A percentile compares a stretch with the other conserved stretches of the same genome.
Evolutionary conservation across 441 rosid genomes (phyloP).

Genomic region (Raphanus hybrid): DNA sequence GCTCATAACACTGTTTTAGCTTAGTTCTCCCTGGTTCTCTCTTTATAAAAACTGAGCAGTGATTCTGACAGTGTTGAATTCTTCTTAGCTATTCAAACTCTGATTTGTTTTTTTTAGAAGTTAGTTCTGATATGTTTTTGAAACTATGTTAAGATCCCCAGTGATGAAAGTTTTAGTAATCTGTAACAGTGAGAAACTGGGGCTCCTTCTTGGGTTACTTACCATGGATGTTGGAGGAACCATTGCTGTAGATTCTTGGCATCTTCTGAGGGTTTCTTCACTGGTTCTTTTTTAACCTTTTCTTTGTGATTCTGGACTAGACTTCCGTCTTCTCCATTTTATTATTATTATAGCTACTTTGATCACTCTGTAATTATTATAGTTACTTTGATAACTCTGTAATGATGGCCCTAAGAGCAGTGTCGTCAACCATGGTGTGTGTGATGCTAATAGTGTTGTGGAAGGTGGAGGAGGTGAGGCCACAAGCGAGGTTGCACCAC

Average conservation of each 20-base stretch:
- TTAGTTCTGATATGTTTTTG: neutral
- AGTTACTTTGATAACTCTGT: too few relatives aligned
- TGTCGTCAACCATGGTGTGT: too few relatives aligned
- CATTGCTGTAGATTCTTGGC: constrained; percentile 44
- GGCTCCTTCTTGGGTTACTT: constrained; percentile 37
- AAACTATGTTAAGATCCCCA: constrained; percentile 27
- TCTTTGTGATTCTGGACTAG: neutral
- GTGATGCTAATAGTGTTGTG: too few relatives aligned
- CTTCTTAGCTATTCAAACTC: neutral
- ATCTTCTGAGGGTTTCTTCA: constrained; percentile 39
- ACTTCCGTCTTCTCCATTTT: neutral
- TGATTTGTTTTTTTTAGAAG: constrained; percentile 11
- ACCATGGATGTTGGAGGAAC: constrained; percentile 40
- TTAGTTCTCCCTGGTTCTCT: too few relatives aligned
- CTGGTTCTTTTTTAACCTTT: neutral
- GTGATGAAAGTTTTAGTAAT: constrained; percentile 46
- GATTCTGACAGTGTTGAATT: neutral
- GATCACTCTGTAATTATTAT: too few relatives aligned
- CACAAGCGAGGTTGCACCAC: too few relatives aligned
- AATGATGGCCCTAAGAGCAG: too few relatives aligned
- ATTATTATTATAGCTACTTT: too few relatives aligned
- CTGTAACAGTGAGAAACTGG: constrained; percentile 40
- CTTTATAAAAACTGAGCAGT: neutral
- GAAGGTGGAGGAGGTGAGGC: too few relatives aligned
- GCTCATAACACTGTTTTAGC: neutral